Evolutionary conservation across 768 basidiomycete genomes (phyloP), one percentile per base, ranked within the genome.

Genomic region (Porphyrellus cyaneotinctus): DNA sequence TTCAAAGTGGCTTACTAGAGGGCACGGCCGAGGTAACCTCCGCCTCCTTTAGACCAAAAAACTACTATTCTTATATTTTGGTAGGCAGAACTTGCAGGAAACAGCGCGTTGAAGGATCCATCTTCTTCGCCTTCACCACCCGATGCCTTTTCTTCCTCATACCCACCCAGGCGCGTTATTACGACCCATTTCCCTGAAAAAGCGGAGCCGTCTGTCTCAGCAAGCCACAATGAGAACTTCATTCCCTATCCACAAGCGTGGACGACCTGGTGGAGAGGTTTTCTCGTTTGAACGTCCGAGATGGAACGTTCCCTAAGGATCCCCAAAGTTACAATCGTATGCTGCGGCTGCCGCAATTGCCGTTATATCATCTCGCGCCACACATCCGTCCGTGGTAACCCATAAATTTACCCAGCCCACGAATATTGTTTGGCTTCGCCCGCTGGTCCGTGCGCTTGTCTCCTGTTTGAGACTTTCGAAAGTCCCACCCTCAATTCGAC

Each of bases 131-230:
- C 46, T 24, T 18, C 62, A 0, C 62, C 62, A 8, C 35, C 30
- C 1, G 58, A 63, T 15, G 56, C 53, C 0, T 63, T 64, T 39
- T 62, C 62, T 0, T 58, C 56, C 0, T 1, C 28, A 9, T 63
- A 63, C 30, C 62, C 62, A 11, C 51, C 56, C 0, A 44, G n/a
- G n/a, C 4, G 1, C 61, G 62, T 20, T 9, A 9, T 38, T 50
- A 64, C 6, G 53, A 63, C 26, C 62, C 62, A 13, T 63, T 63
- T 3, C 62, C 53, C 0, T 58, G 56, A 49, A 61, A 61, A 51
- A 36, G 22, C 2, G 36, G 56, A 0, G 15, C 41, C 2, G 3
- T 18, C 17, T 15, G 0, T 26, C 32, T 64, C 26, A 7, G n/a
- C 14, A 24, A 42, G 11, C 46, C 43, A 15, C 30, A 47, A 15